Base-by-base conservation (phyloP, 2,329 filamentous ascomycete species). In the Cyphellophora attinorum region DNA sequence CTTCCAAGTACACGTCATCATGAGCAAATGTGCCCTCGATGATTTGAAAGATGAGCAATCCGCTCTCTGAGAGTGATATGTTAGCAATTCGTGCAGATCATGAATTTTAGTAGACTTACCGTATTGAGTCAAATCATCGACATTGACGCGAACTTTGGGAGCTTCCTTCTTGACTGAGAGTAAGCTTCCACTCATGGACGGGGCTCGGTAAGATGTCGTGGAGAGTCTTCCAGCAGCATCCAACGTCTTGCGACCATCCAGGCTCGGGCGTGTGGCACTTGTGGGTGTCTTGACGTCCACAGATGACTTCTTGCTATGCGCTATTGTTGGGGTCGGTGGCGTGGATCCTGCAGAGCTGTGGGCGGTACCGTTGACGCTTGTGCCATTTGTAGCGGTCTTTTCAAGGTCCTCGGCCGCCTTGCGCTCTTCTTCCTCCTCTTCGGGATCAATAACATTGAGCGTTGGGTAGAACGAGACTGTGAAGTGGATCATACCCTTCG, bases 31-130 rank as follows among this genome's bases (percentile, higher is more conserved):
- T 81, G 15, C 81, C 86, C 42, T 96, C 88, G 55, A 95, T 76
- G 38, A 98, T 74, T 54, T 88, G 89, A 72, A 98, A 96, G 36
- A 98, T 83, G 44, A 98, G 70, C 37, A 98, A 72, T 45, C 91
- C 91, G 37, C 84, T 91, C 63, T 96, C 86, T 79, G 44, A 27
- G 34, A 25, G n/a, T n/a, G n/a, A 19, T 3, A 27, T 14, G 49
- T 68, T 49, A 69, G 62, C 46, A 39, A 28, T 32, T 14, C 15
- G 27, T 27, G 31, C 19, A 25, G 34, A 5, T 15, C 6, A 18
- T 6, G 21, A 11, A 25, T 30, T 39, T 28, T 25, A 31, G 34
- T 17, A 34, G 27, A 48, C 68, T 53, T 66, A 79, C 76, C 74
- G 54, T 95, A 81, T 53, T 82, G 77, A 48, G 81, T 63, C 13